Base-by-base conservation (phyloP, 23 red algal species). In the Pyropia yezoensis region DNA sequence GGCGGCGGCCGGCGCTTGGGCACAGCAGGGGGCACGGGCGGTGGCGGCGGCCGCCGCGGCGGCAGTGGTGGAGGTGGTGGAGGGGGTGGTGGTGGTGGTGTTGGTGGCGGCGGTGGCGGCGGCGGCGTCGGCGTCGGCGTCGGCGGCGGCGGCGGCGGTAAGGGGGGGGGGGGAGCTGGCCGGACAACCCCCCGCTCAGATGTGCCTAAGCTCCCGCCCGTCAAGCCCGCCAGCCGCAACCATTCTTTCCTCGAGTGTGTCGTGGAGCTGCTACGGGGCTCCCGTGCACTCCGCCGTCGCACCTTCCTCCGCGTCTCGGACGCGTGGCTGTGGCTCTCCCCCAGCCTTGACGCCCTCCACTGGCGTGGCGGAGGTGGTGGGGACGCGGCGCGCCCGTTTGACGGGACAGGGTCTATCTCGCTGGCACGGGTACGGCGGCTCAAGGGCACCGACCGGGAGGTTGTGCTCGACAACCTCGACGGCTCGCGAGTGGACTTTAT, bases 161-260 rank as follows among this genome's bases (percentile, higher is more conserved):
- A 8, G 4, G 39, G 39, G 0, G 11, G 39, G 6, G 7, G 39
- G 6, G 39, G 39, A 13, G 11, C 39, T 47, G 39, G 39, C 7
- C 39, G 39, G 39, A 47, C 39, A 47, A 13, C 11, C 39, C 6
- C 39, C 30, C 30, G 30, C 30, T 33, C 30, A 6, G 30, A 33
- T 3, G 39, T 8, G 39, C 39, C 9, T 8, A 47, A 47, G 39
- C 39, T 47, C 6, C 39, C 39, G 39, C 39, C 39, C 39, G 39
- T 47, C 39, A 47, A 47, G 11, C 39, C 39, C 11, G 39, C 39
- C 39, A 47, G 39, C 39, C 39, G 39, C 39, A 47, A 60, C 28
- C n/a, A 76, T 25, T 76, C 82, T 13, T 87, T 87, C 33, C 73
- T 87, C 2, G 82, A 87, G 55, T 87, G 71, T 50, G 82, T 87